Conservation (phyloP, 257 asterid genomes). For the Pogostemon cablin region DNA sequence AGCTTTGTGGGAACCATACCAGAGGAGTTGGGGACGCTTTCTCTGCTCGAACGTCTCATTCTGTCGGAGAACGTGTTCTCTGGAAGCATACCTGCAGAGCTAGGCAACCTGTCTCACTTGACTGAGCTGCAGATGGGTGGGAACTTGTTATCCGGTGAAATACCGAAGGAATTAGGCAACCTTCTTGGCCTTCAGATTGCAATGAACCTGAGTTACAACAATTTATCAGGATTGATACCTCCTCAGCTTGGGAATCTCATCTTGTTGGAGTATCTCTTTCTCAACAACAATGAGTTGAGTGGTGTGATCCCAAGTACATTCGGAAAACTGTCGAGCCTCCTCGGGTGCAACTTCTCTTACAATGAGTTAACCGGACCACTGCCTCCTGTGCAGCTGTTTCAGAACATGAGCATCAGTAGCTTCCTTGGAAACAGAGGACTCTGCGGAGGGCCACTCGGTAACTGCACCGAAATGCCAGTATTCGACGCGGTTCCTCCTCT, state of each 20-base stretch:
- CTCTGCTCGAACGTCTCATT: slow-evolving; percentile 75
- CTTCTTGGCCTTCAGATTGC: slow-evolving; percentile 81
- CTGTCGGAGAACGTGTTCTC: slow-evolving; percentile 71
- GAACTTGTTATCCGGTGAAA: slow-evolving; percentile 66
- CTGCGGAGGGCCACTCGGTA: slow-evolving; percentile 85
- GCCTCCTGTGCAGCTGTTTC: slow-evolving; percentile 70
- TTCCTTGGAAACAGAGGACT: slow-evolving; percentile 80
- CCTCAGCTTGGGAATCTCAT: slow-evolving; percentile 82
- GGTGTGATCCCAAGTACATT: slow-evolving; percentile 87
- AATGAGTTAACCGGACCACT: slow-evolving; percentile 75
- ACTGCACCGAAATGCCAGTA: slow-evolving; percentile 45
- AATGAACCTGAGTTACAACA: slow-evolving; percentile 76
- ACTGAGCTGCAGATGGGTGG: slow-evolving; percentile 94
- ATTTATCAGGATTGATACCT: slow-evolving; percentile 75
- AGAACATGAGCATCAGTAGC: slow-evolving; percentile 71
- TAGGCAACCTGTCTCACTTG: slow-evolving; percentile 81
- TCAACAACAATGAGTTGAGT: slow-evolving; percentile 69
- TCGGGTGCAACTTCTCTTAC: slow-evolving; percentile 85
- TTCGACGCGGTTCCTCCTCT: slow-evolving; percentile 37
- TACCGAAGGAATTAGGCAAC: slow-evolving; percentile 77
- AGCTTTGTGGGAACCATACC: slow-evolving; percentile 62
- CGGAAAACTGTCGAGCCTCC: slow-evolving; percentile 72
- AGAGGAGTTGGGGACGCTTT: slow-evolving; percentile 62
- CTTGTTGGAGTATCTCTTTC: slow-evolving; percentile 64
- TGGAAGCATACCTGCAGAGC: slow-evolving; percentile 69